Evolutionary conservation across 345 rosid genomes (phyloP).

Genomic region (Citrus medica): DNA sequence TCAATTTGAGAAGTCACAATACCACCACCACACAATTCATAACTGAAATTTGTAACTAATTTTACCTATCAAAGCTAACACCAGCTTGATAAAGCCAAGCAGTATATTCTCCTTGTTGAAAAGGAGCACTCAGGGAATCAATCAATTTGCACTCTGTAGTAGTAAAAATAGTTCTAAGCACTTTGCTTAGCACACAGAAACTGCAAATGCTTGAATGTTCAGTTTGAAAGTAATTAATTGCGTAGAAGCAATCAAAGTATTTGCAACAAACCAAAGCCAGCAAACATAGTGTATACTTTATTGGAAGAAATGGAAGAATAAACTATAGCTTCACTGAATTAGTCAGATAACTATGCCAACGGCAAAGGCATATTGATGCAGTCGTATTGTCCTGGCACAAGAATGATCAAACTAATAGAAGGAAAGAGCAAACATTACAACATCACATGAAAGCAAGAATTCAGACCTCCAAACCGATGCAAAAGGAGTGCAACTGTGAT

Average conservation of each 20-base stretch:
- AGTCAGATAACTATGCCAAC: neutral
- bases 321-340: neutral
- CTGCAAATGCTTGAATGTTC: neutral
- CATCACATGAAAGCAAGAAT: constrained; percentile 7
- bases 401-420: neutral
- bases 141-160: neutral
- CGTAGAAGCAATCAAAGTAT: neutral
- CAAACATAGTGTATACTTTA: neutral
- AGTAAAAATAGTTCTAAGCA: neutral
- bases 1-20: neutral
- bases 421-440: neutral
- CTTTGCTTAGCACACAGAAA: neutral
- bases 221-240: neutral
- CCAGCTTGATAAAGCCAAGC: neutral
- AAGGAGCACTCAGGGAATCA: neutral
- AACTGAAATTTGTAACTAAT: neutral
- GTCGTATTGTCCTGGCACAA: neutral
- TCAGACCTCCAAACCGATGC: constrained; percentile 71
- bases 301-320: neutral
- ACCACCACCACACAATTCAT: neutral
- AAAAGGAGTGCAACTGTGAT: constrained; percentile 69
- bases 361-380: neutral
- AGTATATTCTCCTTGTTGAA: neutral
- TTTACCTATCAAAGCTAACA: neutral
- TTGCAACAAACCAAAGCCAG: neutral